Evolutionary conservation across 345 rosid species (phyloP).

Genomic region (Toxicodendron radicans): DNA sequence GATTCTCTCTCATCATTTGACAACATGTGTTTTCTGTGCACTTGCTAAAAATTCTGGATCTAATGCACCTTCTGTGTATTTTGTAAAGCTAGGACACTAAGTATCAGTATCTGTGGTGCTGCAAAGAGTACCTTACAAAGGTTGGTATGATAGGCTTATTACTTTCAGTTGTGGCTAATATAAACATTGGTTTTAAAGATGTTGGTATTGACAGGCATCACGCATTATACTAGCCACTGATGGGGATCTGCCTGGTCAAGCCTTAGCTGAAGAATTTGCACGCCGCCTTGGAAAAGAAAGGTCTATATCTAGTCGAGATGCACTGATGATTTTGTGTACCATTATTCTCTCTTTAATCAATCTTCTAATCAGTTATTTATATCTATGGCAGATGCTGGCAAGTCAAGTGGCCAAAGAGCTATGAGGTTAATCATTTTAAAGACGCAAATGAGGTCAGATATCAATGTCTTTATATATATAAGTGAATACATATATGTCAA

Average conservation of each 20-base stretch:
- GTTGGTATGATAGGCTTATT: conserved; percentile 42
- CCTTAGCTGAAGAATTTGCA: conserved; percentile 94
- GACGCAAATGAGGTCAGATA: conserved; percentile 92
- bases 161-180: conserved; percentile 17
- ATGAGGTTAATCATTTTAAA: conserved; percentile 48
- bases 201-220: conserved; percentile 49
- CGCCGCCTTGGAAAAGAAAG: conserved; percentile 96
- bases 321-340: background rate
- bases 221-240: conserved; percentile 95
- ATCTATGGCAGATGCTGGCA: conserved; percentile 78
- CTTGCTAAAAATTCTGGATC: conserved; percentile 20
- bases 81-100: conserved; percentile 87
- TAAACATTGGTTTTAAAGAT: conserved; percentile 9
- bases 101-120: conserved; percentile 88
- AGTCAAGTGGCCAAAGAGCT: conserved; percentile 89
- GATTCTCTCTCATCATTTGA: background rate
- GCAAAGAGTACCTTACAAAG: conserved; percentile 75
- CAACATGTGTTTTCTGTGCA: background rate
- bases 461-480: conserved; percentile 2
- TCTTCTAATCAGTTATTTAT: conserved; percentile 4
- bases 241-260: conserved; percentile 97
- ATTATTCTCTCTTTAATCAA: background rate
- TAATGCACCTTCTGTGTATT: conserved; percentile 40
- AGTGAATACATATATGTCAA: too few relatives aligned
- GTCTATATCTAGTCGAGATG: conserved; percentile 25